These are phyloP conservation scores for Volvox africanus DNA, from an alignment of 139 green algal species.

Conservation along the genomic window DNA sequence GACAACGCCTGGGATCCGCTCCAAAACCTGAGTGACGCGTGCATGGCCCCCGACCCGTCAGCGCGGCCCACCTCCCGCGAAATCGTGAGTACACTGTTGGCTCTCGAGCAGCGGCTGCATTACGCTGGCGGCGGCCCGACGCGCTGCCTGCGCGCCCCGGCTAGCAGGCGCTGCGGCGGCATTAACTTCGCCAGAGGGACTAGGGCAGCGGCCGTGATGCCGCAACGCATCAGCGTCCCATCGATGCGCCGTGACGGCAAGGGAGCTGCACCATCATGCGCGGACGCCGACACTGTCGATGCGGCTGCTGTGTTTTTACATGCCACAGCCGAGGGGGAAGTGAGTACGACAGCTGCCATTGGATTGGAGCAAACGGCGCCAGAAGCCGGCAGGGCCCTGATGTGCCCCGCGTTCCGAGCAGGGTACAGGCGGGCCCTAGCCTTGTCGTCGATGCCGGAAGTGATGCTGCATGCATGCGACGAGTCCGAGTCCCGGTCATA, in stretches of 20 bases:
- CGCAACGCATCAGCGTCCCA: not conserved
- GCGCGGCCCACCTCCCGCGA: not conserved
- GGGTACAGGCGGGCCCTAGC: not conserved
- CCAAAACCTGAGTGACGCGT: not conserved
- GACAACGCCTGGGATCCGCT: conserved; percentile 18
- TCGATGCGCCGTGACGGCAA: not conserved
- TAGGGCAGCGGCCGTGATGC: not conserved
- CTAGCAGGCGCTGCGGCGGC: not conserved
- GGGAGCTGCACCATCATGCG: not conserved
- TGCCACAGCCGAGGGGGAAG: not conserved
- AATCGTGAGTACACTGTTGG: not conserved
- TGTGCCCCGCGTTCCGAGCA: no score
- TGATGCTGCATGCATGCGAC: not conserved
- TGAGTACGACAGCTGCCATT: not conserved
- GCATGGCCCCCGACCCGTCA: conserved; percentile 4
- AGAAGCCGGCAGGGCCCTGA: not conserved
- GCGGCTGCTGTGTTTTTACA: not conserved
- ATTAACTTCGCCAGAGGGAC: not conserved
- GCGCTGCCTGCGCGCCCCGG: not conserved
- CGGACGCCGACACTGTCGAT: not conserved
- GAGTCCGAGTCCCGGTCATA: no score
- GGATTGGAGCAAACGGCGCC: not conserved
- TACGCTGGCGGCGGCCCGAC: not conserved
- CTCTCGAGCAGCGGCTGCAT: conserved; percentile 24
- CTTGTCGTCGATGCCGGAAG: not conserved